Percentiles rank a stretch among this genome's conserved stretches.
Evolutionary conservation across 352 stramenopile species (phyloP).

Genomic region (Phytophthora niederhauseri): DNA sequence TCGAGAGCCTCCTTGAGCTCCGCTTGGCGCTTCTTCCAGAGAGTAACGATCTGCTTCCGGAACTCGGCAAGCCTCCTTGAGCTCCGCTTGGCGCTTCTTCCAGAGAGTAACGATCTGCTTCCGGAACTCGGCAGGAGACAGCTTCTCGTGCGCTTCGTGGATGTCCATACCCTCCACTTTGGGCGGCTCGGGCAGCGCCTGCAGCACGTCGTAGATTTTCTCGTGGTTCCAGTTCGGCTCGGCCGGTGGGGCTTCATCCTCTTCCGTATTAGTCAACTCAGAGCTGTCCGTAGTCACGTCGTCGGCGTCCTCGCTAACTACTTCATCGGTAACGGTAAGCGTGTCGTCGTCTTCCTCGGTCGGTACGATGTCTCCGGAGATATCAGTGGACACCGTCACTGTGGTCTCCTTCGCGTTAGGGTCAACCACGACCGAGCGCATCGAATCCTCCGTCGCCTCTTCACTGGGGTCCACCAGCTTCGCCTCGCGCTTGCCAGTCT

Average conservation of each 20-base stretch:
- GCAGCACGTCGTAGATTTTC: conserved; percentile 86
- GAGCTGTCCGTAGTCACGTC: background rate
- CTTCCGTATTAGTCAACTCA: conserved; percentile 3
- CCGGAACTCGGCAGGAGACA: conserved; percentile 74
- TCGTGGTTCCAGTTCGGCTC: conserved; percentile 86
- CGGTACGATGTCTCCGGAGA: conserved; percentile 52
- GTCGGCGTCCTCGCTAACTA: conserved; percentile 9
- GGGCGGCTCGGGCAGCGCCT: conserved; percentile 77
- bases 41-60: conserved; percentile 66
- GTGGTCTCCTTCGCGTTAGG: conserved; percentile 39
- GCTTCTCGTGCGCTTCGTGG: conserved; percentile 68
- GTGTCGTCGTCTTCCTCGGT: conserved; percentile 30
- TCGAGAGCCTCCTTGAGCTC: conserved; percentile 82
- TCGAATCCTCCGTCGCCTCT: conserved; percentile 30
- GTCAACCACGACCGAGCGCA: conserved; percentile 47
- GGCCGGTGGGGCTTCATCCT: conserved; percentile 38
- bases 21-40: conserved; percentile 85
- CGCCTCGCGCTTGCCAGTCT: conserved; percentile 84
- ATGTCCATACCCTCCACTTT: conserved; percentile 82
- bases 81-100: conserved; percentile 80
- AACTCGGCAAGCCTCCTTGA: conserved; percentile 85
- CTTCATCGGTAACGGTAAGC: conserved; percentile 26
- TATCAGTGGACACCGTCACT: conserved; percentile 63
- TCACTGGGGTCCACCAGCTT: conserved; percentile 70
- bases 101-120: conserved; percentile 77